Conservation (phyloP, 106 monocot genomes). For the Acorus gramineus region DNA sequence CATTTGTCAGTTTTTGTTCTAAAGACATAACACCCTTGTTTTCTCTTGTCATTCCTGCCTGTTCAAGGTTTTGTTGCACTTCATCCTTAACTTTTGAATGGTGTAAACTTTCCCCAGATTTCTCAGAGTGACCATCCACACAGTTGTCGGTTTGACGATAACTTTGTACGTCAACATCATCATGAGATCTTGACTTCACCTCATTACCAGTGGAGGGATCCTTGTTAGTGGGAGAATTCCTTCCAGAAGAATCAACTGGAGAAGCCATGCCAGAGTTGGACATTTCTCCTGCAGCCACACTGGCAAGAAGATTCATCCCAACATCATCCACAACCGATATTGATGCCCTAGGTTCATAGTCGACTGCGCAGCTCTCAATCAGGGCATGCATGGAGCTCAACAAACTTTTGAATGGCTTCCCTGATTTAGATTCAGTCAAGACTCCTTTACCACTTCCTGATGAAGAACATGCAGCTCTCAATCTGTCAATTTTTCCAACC, state of each 20-base stretch:
- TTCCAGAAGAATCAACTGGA: conserved; percentile 8
- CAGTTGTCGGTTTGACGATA: neutral
- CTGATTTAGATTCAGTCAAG: conserved; percentile 9
- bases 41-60: too few relatives aligned
- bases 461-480: conserved; percentile 16
- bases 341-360: conserved; percentile 9
- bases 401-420: conserved; percentile 3
- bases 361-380: conserved; percentile 21
- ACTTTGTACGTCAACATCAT: neutral
- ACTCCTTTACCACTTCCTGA: conserved; percentile 24
- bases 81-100: too few relatives aligned
- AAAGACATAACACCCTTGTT: too few relatives aligned
- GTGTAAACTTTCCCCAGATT: too few relatives aligned
- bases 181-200: conserved; percentile 3
- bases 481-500: conserved; percentile 17
- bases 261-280: conserved; percentile 10
- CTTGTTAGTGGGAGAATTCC: conserved; percentile 6
- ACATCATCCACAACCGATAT: conserved; percentile 18
- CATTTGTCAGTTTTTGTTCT: too few relatives aligned
- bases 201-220: conserved; percentile 1
- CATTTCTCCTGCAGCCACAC: conserved; percentile 28
- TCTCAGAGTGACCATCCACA: conserved; percentile 8
- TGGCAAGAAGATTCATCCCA: conserved; percentile 31
- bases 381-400: conserved; percentile 20
- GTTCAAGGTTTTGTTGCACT: too few relatives aligned